Evolutionary conservation across 495 filamentous ascomycete genomes (phyloP).

Genomic region (Neurospora hispaniola): DNA sequence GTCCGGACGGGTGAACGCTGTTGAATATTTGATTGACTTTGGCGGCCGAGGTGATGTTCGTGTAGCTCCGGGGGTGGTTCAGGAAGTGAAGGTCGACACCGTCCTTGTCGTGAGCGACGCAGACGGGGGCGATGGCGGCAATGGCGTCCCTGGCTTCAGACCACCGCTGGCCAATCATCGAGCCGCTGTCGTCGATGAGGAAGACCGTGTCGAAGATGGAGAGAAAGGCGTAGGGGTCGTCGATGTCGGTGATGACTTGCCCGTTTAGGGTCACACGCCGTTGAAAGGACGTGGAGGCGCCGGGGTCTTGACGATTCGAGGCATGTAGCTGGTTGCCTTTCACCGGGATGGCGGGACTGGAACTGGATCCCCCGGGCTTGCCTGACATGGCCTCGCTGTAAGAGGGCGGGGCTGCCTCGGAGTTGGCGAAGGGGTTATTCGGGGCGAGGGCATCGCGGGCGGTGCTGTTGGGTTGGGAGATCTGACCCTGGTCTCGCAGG

Average conservation of each 20-base stretch:
- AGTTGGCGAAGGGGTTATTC: slow-evolving; percentile 2
- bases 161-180: slow-evolving; percentile 78
- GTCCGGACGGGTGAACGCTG: slow-evolving; percentile 49
- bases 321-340: neutral
- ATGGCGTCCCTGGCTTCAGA: slow-evolving; percentile 63
- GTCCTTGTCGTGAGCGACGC: slow-evolving; percentile 70
- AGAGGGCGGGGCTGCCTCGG: slow-evolving; percentile 7
- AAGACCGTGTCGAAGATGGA: slow-evolving; percentile 83
- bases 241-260: slow-evolving; percentile 18
- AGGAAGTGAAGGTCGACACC: slow-evolving; percentile 96
- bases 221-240: slow-evolving; percentile 76
- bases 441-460: neutral
- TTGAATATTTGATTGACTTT: slow-evolving; percentile 58
- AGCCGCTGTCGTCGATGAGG: slow-evolving; percentile 84
- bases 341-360: slow-evolving; percentile 5
- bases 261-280: neutral
- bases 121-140: slow-evolving; percentile 70
- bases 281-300: neutral
- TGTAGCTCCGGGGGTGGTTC: slow-evolving; percentile 49
- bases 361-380: slow-evolving; percentile 3
- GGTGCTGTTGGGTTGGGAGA: neutral
- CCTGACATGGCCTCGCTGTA: slow-evolving; percentile 9
- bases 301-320: neutral
- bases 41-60: slow-evolving; percentile 41
- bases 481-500: neutral